These are phyloP conservation scores for Hypoxylon crocopeplum DNA, from an alignment of 495 filamentous ascomycete species.

Conservation along the genomic window DNA sequence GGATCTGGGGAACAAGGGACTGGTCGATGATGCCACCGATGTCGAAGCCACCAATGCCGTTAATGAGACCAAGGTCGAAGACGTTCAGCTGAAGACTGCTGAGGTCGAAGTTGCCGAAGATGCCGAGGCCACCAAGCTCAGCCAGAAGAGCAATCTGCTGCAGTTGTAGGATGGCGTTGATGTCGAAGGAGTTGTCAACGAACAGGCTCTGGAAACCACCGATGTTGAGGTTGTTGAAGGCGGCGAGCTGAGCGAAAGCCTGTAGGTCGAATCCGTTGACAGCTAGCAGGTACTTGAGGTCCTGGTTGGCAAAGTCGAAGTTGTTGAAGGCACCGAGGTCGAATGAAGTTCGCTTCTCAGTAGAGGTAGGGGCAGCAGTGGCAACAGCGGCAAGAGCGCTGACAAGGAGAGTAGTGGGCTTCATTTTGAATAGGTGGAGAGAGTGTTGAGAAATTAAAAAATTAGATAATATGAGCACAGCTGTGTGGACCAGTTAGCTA, in stretches of 20 bases:
- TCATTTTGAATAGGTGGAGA: conserved; percentile 49
- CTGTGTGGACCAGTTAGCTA: conserved; percentile 39
- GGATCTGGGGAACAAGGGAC: conserved; percentile 46
- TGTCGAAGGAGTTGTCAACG: conserved; percentile 45
- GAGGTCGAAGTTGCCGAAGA: conserved; percentile 55
- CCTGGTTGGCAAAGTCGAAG: conserved; percentile 50
- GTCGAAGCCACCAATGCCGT: conserved; percentile 47
- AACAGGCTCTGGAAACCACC: conserved; percentile 48
- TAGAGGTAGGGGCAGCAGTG: conserved; percentile 44
- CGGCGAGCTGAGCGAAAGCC: conserved; percentile 47
- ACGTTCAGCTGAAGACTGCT: conserved; percentile 44
- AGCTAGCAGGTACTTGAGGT: conserved; percentile 55
- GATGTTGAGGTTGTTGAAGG: conserved; percentile 53
- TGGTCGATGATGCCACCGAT: conserved; percentile 47
- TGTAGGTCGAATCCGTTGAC: conserved; percentile 52
- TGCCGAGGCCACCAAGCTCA: conserved; percentile 49
- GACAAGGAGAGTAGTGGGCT: conserved; percentile 49
- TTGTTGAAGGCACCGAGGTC: conserved; percentile 49
- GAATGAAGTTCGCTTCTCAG: conserved; percentile 43
- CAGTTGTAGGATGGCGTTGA: conserved; percentile 49
- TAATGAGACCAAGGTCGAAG: conserved; percentile 51
- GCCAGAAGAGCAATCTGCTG: conserved; percentile 53
- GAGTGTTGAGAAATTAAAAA: conserved; percentile 43
- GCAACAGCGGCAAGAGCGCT: conserved; percentile 49
- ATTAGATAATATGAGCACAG: conserved; percentile 57